phyloP scores from a whole-genome alignment of 768 basidiomycete species.

The Calocera viscosa region DNA sequence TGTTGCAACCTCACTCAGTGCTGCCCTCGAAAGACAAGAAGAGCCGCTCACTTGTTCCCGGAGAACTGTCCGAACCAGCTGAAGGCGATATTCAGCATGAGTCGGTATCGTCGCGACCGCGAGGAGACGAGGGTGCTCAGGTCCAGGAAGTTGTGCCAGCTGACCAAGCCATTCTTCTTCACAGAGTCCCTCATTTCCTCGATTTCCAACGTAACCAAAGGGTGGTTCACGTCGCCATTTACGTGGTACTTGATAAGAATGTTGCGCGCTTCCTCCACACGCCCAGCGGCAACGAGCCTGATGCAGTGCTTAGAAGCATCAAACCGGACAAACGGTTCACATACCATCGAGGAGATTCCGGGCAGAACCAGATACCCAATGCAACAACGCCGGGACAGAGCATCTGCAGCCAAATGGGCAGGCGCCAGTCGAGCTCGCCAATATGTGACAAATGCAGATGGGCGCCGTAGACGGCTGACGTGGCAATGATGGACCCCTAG shows the following conservation, averaged over 20 bases:
- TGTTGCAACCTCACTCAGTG: not conserved
- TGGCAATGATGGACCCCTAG: not conserved
- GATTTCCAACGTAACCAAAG: not conserved
- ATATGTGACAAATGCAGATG: not conserved
- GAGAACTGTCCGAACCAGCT: constrained; percentile 11
- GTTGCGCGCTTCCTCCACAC: constrained; percentile 36
- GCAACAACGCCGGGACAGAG: not conserved
- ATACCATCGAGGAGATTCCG: constrained; percentile 2
- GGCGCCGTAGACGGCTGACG: constrained; percentile 3
- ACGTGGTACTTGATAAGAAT: constrained; percentile 48
- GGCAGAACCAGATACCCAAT: not conserved
- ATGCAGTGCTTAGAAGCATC: not conserved
- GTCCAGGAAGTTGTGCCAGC: constrained; percentile 27
- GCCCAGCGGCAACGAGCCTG: constrained; percentile 46
- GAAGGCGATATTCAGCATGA: constrained; percentile 29
- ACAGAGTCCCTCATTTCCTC: not conserved
- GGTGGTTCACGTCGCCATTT: constrained; percentile 30
- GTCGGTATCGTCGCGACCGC: constrained; percentile 40
- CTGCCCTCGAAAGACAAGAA: not conserved
- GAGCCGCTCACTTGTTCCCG: not conserved
- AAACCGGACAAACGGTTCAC: not conserved
- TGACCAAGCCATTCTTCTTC: constrained; percentile 31
- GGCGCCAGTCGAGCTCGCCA: not conserved
- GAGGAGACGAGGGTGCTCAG: constrained; percentile 32
- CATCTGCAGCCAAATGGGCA: constrained; percentile 2